These are phyloP conservation scores for Dendrothele bispora DNA, from an alignment of 768 basidiomycete species.

Conservation along the genomic window DNA sequence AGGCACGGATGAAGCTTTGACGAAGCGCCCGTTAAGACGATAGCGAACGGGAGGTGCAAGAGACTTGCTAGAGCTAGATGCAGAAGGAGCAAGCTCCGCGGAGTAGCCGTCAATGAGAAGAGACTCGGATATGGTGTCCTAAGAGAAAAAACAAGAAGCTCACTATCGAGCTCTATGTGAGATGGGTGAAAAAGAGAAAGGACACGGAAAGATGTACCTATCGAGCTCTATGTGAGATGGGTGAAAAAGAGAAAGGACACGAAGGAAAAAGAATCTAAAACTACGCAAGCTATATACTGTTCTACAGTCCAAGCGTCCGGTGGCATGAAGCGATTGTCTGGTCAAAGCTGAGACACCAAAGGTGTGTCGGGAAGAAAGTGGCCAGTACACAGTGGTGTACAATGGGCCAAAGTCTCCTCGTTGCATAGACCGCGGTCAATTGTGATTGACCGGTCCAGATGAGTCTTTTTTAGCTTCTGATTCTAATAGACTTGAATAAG, in stretches of 20 bases:
- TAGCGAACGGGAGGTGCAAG: not conserved
- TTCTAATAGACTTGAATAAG: too few species aligned
- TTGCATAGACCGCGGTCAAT: constrained; percentile 1
- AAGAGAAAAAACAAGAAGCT: constrained; percentile 5
- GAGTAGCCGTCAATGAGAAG: not conserved
- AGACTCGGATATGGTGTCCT: constrained; percentile 12
- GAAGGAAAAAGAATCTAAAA: not conserved
- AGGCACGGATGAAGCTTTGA: not conserved
- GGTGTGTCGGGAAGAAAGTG: too few species aligned
- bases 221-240: not conserved
- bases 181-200: constrained; percentile 3
- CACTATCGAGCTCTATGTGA: constrained; percentile 5
- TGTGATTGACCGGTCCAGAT: not conserved
- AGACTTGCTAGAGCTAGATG: too few species aligned
- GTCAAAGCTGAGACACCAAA: too few species aligned
- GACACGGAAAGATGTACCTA: constrained; percentile 1
- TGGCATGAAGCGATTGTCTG: too few species aligned
- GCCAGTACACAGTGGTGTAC: not conserved
- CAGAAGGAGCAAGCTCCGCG: not conserved
- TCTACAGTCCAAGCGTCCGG: too few species aligned
- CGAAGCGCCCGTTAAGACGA: not conserved
- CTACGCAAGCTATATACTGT: too few species aligned
- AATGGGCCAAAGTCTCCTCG: not conserved
- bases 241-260: not conserved
- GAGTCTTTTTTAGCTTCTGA: not conserved